Conservation (phyloP, 2,329 filamentous ascomycete species). For the Diaporthe batatas region DNA sequence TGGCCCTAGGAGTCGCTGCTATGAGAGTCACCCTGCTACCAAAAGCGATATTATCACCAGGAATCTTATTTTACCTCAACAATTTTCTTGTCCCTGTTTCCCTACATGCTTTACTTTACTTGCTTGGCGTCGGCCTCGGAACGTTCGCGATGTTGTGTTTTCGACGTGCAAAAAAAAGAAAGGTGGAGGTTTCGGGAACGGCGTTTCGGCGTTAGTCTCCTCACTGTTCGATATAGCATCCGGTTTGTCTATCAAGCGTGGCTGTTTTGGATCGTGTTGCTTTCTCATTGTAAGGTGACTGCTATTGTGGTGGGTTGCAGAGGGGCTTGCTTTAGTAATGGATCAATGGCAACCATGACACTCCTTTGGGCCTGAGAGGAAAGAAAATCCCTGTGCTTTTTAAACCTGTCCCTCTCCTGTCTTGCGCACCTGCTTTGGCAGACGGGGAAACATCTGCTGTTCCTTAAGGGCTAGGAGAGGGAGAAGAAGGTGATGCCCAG, state of each 20-base stretch:
- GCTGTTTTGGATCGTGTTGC: constrained; percentile 31
- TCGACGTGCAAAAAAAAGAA: constrained; percentile 33
- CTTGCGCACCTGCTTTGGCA: constrained; percentile 22
- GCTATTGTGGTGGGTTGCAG: constrained; percentile 24
- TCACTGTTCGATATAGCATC: constrained; percentile 35
- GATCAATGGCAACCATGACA: constrained; percentile 28
- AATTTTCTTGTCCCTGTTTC: constrained; percentile 9
- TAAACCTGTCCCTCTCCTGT: constrained; percentile 21
- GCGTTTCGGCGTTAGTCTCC: constrained; percentile 32
- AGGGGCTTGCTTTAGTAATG: constrained; percentile 21
- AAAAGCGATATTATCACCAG: not conserved
- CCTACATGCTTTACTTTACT: constrained; percentile 15
- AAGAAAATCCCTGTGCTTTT: not conserved
- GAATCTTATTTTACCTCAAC: constrained; percentile 15
- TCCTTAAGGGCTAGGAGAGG: not conserved
- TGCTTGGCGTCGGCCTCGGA: constrained; percentile 27
- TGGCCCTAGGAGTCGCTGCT: not conserved
- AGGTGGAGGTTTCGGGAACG: constrained; percentile 26
- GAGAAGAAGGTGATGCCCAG: not conserved
- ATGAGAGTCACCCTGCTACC: not conserved
- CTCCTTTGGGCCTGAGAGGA: constrained; percentile 26
- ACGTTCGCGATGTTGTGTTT: constrained; percentile 21
- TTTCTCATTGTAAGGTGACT: constrained; percentile 29
- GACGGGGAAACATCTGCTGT: not conserved
- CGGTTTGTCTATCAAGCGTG: constrained; percentile 32